phyloP scores from a whole-genome alignment of 2,329 filamentous ascomycete species.

The Phyllachora maydis region DNA sequence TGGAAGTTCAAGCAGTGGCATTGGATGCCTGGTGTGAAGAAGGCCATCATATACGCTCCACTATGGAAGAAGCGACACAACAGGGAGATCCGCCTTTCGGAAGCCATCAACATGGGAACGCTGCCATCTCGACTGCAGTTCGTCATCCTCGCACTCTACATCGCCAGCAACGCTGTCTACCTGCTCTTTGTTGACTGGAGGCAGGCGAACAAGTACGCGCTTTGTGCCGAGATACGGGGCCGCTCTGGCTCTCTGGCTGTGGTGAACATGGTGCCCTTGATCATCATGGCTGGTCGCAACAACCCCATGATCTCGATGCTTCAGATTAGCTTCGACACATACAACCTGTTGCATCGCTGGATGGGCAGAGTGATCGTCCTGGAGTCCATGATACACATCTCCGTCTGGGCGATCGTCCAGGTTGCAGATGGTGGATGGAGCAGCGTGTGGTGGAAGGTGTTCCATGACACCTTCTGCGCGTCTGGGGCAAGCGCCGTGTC shows the following conservation, averaged over 20 bases:
- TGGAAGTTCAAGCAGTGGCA: slow-evolving; percentile 36
- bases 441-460: slow-evolving; percentile 31
- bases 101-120: slow-evolving; percentile 30
- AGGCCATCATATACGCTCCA: slow-evolving; percentile 40
- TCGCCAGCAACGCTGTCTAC: slow-evolving; percentile 40
- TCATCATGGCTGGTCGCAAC: slow-evolving; percentile 79
- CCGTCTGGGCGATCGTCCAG: slow-evolving; percentile 56
- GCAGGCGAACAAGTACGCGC: slow-evolving; percentile 34
- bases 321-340: slow-evolving; percentile 85
- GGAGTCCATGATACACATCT: slow-evolving; percentile 49
- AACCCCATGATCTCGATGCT: slow-evolving; percentile 73
- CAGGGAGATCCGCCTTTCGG: slow-evolving; percentile 21
- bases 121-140: slow-evolving; percentile 43
- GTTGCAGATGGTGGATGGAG: slow-evolving; percentile 41
- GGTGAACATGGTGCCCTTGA: slow-evolving; percentile 79
- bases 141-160: slow-evolving; percentile 32
- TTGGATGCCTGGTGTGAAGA: slow-evolving; percentile 42
- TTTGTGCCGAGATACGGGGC: slow-evolving; percentile 68
- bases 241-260: slow-evolving; percentile 67
- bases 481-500: slow-evolving; percentile 32
- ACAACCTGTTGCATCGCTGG: slow-evolving; percentile 80
- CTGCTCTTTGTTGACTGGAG: slow-evolving; percentile 40
- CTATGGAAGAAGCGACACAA: slow-evolving; percentile 46
- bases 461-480: slow-evolving; percentile 39
- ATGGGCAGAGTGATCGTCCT: slow-evolving; percentile 53